These are phyloP conservation scores for Backusella luteola DNA, from an alignment of 192 early-diverging fungal genomes.

Conservation along the genomic window DNA sequence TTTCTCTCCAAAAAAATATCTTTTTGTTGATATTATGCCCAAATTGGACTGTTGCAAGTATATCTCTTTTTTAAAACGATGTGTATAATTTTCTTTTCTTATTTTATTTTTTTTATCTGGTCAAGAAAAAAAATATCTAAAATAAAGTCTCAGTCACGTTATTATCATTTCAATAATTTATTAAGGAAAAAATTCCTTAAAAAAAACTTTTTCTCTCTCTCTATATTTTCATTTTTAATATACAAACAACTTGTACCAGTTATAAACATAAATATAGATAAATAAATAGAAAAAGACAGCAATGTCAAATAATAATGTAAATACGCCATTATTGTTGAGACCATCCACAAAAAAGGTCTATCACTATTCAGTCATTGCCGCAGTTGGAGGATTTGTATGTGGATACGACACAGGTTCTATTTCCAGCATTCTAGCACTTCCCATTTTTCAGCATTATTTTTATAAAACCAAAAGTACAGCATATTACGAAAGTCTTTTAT, in stretches of 20 bases:
- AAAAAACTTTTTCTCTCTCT: neutral
- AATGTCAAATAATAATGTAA: neutral
- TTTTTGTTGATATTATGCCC: neutral
- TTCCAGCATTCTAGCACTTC: slow-evolving; percentile 25
- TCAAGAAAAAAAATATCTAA: neutral
- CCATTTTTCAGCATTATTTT: slow-evolving; percentile 16
- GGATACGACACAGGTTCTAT: slow-evolving; percentile 30
- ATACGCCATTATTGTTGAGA: neutral
- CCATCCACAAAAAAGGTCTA: slow-evolving; percentile 8
- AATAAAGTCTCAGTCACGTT: slow-evolving; percentile 3
- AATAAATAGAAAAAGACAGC: neutral
- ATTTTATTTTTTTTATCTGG: neutral
- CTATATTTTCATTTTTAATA: neutral
- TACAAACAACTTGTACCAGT: neutral
- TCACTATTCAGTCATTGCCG: slow-evolving; percentile 7
- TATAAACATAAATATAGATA: neutral
- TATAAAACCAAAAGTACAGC: neutral
- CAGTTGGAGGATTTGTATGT: slow-evolving; percentile 21
- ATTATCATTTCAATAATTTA: neutral
- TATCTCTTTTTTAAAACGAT: neutral
- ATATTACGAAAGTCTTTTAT: slow-evolving; percentile 16
- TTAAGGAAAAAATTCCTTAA: slow-evolving; percentile 1
- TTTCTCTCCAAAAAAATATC: neutral
- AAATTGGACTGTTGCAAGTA: neutral
- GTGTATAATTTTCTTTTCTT: neutral